phyloP scores from a whole-genome alignment of 1,139 yeast species.

The Yamadazyma dushanensis region DNA sequence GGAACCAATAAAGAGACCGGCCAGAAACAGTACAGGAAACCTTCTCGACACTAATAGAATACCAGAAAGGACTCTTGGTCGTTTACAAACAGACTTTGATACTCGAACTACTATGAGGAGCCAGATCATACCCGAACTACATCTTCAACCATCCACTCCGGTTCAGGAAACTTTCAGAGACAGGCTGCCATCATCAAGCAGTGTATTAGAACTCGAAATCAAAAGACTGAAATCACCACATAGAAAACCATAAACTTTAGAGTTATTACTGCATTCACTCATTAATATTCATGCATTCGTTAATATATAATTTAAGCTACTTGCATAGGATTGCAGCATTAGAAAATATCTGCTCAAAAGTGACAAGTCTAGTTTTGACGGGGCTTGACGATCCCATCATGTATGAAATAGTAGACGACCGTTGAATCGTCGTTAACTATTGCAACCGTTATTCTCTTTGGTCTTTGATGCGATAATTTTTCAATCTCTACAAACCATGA shows the following conservation, averaged over 20 bases:
- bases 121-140: slow-evolving; percentile 9
- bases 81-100: too few relatives aligned
- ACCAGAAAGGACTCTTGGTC: too few relatives aligned
- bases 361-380: slow-evolving; percentile 47
- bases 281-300: background rate
- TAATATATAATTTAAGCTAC: slow-evolving; percentile 4
- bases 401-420: slow-evolving; percentile 63
- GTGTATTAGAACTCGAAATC: slow-evolving; percentile 13
- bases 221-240: slow-evolving; percentile 14
- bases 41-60: background rate
- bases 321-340: background rate
- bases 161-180: slow-evolving; percentile 4
- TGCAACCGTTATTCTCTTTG: slow-evolving; percentile 50
- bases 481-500: slow-evolving; percentile 31
- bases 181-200: slow-evolving; percentile 15
- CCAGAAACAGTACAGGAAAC: background rate
- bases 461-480: slow-evolving; percentile 20
- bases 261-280: background rate
- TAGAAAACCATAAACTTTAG: slow-evolving; percentile 3
- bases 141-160: slow-evolving; percentile 7
- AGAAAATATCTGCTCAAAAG: too few relatives aligned
- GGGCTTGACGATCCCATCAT: slow-evolving; percentile 64
- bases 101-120: too few relatives aligned
- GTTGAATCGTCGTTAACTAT: slow-evolving; percentile 65
- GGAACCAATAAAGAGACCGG: background rate